A percentile compares a stretch with the other conserved stretches of the same genome.
phyloP scores from a whole-genome alignment of 129 eudicot genomes.

The Erigeron canadensis region DNA sequence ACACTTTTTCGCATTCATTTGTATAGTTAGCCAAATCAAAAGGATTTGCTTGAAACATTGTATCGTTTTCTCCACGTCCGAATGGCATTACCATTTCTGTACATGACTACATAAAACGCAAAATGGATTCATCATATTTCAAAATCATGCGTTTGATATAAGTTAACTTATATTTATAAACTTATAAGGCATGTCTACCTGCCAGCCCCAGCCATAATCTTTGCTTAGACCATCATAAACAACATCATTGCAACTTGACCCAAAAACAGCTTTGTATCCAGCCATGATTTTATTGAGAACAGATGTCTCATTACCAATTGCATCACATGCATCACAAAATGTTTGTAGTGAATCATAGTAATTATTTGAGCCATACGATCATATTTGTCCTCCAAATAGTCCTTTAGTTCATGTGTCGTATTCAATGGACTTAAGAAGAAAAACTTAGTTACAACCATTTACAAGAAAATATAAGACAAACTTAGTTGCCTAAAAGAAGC shows the following conservation, averaged over 20 bases:
- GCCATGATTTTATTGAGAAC: constrained; percentile 29
- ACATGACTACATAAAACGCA: constrained; percentile 28
- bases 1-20: constrained; percentile 25
- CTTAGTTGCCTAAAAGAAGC: neutral
- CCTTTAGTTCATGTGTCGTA: constrained; percentile 22
- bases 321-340: constrained; percentile 36
- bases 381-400: constrained; percentile 5
- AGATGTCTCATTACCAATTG: constrained; percentile 12
- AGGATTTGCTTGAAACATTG: constrained; percentile 38
- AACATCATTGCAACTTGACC: neutral
- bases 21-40: constrained; percentile 25
- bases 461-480: neutral
- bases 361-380: constrained; percentile 27
- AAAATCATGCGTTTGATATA: neutral
- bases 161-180: neutral
- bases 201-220: constrained; percentile 41
- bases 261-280: constrained; percentile 13
- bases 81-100: constrained; percentile 46
- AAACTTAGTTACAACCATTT: neutral
- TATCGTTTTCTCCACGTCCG: constrained; percentile 36
- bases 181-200: constrained; percentile 26
- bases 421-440: constrained; percentile 29
- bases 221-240: neutral
- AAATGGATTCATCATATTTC: neutral
- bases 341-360: neutral